phyloP scores from a whole-genome alignment of 1,284 basidiomycete genomes.

The Ceratobasidium theobromae region DNA sequence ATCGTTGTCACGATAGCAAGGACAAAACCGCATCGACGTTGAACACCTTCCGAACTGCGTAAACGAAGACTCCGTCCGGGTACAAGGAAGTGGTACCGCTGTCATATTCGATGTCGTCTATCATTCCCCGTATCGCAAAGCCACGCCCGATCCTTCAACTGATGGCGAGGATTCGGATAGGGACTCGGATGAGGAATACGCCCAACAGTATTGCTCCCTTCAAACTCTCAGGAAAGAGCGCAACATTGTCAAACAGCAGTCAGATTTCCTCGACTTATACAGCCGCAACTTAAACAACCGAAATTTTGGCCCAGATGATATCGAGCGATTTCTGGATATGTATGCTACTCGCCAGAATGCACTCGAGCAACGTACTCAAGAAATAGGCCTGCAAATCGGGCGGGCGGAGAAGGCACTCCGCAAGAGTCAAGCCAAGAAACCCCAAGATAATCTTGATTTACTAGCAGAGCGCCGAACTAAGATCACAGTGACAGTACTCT shows the following conservation, averaged over 20 bases:
- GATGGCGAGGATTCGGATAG: not conserved
- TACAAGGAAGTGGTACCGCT: conserved; percentile 39
- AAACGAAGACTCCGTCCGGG: conserved; percentile 39
- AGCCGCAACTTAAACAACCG: conserved; percentile 34
- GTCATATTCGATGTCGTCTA: conserved; percentile 40
- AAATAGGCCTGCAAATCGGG: conserved; percentile 30
- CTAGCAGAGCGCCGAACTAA: conserved; percentile 33
- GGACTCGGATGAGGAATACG: conserved; percentile 27
- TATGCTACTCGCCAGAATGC: conserved; percentile 33
- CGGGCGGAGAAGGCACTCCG: conserved; percentile 25
- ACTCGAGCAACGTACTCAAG: conserved; percentile 19
- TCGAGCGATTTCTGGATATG: conserved; percentile 36
- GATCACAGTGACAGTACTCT: conserved; percentile 35
- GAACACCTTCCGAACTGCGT: conserved; percentile 36
- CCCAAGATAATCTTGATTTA: conserved; percentile 23
- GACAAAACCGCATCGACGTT: conserved; percentile 39
- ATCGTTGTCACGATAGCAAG: conserved; percentile 21
- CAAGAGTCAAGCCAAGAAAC: not conserved
- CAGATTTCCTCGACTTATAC: conserved; percentile 33
- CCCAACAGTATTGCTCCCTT: conserved; percentile 39
- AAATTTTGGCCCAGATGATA: conserved; percentile 30
- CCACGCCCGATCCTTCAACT: not conserved
- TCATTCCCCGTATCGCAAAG: conserved; percentile 18
- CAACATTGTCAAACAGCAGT: conserved; percentile 28
- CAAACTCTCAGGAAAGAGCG: conserved; percentile 27